These are phyloP conservation scores for Penicillium sp. DNA, from an alignment of 2,329 filamentous ascomycete species.

Conservation along the genomic window DNA sequence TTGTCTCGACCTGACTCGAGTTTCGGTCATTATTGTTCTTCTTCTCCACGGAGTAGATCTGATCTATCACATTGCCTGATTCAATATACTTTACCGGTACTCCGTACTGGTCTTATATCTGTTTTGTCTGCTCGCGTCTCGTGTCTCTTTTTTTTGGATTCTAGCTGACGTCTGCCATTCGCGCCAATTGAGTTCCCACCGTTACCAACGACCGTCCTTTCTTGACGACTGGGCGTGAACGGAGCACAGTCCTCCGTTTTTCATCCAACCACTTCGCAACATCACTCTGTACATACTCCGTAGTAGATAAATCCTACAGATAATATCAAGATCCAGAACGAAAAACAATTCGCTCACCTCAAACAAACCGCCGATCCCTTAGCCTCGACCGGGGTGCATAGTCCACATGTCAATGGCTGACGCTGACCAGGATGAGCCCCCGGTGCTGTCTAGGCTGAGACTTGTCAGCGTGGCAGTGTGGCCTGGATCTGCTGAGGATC, in stretches of 20 bases:
- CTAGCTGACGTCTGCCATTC: slow-evolving; percentile 22
- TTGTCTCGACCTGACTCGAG: neutral
- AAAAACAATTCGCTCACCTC: neutral
- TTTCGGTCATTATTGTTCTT: neutral
- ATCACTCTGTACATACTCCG: too few relatives aligned
- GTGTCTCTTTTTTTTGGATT: neutral
- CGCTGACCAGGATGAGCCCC: too few relatives aligned
- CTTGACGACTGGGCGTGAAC: slow-evolving; percentile 25
- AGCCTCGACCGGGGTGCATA: slow-evolving; percentile 5
- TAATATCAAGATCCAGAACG: neutral
- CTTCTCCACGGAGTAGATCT: neutral
- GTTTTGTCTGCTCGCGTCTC: neutral
- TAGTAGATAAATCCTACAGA: too few relatives aligned
- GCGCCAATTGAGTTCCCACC: slow-evolving; percentile 36
- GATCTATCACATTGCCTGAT: neutral
- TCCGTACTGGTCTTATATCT: neutral
- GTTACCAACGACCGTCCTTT: slow-evolving; percentile 30
- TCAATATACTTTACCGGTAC: neutral
- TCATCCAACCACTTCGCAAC: neutral
- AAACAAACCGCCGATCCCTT: slow-evolving; percentile 9
- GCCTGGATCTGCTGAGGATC: slow-evolving; percentile 37
- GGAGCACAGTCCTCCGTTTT: slow-evolving; percentile 20
- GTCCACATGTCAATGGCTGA: slow-evolving; percentile 5
- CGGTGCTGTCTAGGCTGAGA: neutral
- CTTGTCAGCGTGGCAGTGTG: slow-evolving; percentile 3